Evolutionary conservation across 2,329 filamentous ascomycete genomes (phyloP).

Genomic region (Didymella sp.): DNA sequence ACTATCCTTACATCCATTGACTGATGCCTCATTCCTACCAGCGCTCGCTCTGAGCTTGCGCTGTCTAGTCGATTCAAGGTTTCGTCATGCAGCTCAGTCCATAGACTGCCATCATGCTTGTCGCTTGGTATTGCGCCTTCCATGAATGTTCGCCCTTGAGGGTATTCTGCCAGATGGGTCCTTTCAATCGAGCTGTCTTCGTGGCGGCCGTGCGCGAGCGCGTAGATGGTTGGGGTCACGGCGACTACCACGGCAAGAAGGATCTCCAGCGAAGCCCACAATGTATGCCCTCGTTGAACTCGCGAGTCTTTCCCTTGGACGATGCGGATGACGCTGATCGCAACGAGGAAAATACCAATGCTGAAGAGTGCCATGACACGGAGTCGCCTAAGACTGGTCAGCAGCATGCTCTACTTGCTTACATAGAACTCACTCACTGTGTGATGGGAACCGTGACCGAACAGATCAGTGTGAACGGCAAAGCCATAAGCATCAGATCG

Average conservation of each 20-base stretch:
- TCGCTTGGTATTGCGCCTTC: slow-evolving; percentile 3
- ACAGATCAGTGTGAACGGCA: slow-evolving; percentile 23
- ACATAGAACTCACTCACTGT: slow-evolving; percentile 12
- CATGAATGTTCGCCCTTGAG: slow-evolving; percentile 11
- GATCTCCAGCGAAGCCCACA: slow-evolving; percentile 28
- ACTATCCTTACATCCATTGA: slow-evolving; percentile 10
- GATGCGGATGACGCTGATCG: slow-evolving; percentile 27
- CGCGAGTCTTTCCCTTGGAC: slow-evolving; percentile 19
- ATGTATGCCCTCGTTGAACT: slow-evolving; percentile 22
- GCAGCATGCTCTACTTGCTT: not conserved
- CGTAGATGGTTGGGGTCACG: slow-evolving; percentile 28
- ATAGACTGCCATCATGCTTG: slow-evolving; percentile 12
- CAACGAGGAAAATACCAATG: slow-evolving; percentile 27
- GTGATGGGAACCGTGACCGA: slow-evolving; percentile 18
- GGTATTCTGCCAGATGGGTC: slow-evolving; percentile 20
- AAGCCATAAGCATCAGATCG: slow-evolving; percentile 26
- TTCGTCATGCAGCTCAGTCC: slow-evolving; percentile 23
- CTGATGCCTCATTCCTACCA: slow-evolving; percentile 17
- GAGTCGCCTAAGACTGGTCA: slow-evolving; percentile 13
- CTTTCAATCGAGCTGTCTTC: slow-evolving; percentile 16
- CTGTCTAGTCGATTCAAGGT: slow-evolving; percentile 11
- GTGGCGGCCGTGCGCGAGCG: slow-evolving; percentile 22
- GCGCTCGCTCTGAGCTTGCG: slow-evolving; percentile 18
- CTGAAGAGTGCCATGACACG: slow-evolving; percentile 29
- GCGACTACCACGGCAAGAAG: slow-evolving; percentile 26